Percentiles rank a stretch among this genome's conserved stretches.
phyloP scores from a whole-genome alignment of 225 moss, liverwort and hornwort genomes.

The Ulota crispa region DNA sequence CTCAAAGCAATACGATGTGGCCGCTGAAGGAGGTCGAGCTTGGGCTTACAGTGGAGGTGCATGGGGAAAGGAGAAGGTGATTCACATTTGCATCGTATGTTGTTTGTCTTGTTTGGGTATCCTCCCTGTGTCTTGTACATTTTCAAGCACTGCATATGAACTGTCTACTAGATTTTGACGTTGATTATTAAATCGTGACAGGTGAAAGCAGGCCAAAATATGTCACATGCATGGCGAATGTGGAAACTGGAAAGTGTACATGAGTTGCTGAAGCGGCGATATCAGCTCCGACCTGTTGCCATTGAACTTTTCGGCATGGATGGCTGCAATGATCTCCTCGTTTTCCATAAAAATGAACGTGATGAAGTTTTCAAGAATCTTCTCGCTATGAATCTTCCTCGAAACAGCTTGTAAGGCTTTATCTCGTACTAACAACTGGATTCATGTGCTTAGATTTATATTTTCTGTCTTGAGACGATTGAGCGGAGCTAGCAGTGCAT shows the following conservation, averaged over 20 bases:
- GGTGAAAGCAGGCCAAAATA: conserved; percentile 70
- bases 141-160: background rate
- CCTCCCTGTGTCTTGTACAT: background rate
- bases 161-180: background rate
- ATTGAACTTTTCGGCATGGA: conserved; percentile 96
- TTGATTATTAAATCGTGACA: conserved; percentile 11
- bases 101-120: background rate
- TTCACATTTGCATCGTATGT: background rate
- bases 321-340: conserved; percentile 90
- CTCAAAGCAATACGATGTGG: conserved; percentile 32
- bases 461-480: background rate
- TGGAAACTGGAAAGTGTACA: conserved; percentile 97
- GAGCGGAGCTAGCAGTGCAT: background rate
- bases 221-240: conserved; percentile 87
- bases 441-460: background rate
- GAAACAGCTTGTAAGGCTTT: conserved; percentile 75
- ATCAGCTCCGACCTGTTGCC: conserved; percentile 89
- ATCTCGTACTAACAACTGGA: background rate
- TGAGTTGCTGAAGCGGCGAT: conserved; percentile 84
- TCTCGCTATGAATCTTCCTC: conserved; percentile 82
- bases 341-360: conserved; percentile 88
- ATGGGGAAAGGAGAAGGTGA: conserved; percentile 76
- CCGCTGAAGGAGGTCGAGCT: conserved; percentile 76
- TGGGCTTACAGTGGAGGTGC: conserved; percentile 92
- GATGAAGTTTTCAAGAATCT: conserved; percentile 93